phyloP scores from a whole-genome alignment of 2,329 filamentous ascomycete genomes.

The Lecanicillium sp. region DNA sequence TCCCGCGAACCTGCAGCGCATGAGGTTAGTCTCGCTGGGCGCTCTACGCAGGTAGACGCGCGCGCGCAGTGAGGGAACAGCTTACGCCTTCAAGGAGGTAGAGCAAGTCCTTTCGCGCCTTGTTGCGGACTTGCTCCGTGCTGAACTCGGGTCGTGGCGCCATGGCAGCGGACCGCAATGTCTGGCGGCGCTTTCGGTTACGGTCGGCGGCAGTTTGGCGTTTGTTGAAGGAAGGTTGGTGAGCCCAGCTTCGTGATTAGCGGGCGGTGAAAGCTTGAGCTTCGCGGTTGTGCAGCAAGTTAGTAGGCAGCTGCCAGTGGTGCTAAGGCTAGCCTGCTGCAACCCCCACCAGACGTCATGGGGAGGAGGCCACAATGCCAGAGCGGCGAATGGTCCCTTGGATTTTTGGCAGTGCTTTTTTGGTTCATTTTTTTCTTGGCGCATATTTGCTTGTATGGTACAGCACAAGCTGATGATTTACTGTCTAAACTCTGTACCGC shows the following conservation, averaged over 20 bases:
- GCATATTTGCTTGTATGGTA: too few species aligned
- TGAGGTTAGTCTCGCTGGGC: slow-evolving; percentile 15
- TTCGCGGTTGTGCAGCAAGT: not conserved
- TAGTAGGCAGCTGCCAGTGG: not conserved
- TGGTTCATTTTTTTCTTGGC: not conserved
- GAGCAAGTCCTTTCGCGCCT: slow-evolving; percentile 82
- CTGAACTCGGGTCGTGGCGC: slow-evolving; percentile 66
- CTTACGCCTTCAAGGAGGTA: slow-evolving; percentile 91
- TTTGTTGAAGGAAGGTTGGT: slow-evolving; percentile 7
- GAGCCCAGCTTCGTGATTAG: not conserved
- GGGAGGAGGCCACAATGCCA: too few species aligned
- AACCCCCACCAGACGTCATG: slow-evolving; percentile 14
- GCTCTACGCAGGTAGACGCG: slow-evolving; percentile 11
- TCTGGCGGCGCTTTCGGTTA: slow-evolving; percentile 14
- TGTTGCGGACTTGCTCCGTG: slow-evolving; percentile 69
- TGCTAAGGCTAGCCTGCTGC: too few species aligned
- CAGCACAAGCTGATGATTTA: not conserved
- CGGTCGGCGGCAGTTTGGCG: slow-evolving; percentile 16
- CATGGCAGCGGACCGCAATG: slow-evolving; percentile 51
- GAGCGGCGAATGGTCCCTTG: too few species aligned
- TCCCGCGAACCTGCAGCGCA: slow-evolving; percentile 74
- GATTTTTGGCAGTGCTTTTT: too few species aligned
- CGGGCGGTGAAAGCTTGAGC: slow-evolving; percentile 13
- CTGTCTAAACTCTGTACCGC: too few species aligned
- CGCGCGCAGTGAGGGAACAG: slow-evolving; percentile 28